Conservation (phyloP, 2,329 filamentous ascomycete species). For the Nannizzia gypsea region DNA sequence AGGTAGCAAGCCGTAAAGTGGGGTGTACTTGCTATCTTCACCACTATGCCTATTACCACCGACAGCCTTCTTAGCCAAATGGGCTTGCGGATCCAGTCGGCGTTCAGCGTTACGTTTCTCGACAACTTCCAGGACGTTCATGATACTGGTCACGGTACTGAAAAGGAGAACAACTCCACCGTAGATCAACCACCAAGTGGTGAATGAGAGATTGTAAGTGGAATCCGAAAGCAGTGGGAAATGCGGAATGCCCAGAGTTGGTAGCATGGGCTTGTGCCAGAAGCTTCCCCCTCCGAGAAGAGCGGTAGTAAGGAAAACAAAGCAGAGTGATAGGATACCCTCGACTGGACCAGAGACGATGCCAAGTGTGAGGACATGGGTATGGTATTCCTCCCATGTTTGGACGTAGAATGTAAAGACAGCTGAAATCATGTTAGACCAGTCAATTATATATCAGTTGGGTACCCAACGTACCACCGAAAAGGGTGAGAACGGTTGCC, state of each 20-base stretch:
- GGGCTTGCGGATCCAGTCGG: neutral
- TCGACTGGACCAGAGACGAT: conserved; percentile 91
- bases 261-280: conserved; percentile 77
- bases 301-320: conserved; percentile 73
- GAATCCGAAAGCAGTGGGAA: conserved; percentile 52
- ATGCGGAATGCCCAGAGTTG: conserved; percentile 56
- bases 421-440: conserved; percentile 36
- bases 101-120: conserved; percentile 49
- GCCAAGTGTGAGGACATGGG: conserved; percentile 84
- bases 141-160: conserved; percentile 62
- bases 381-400: conserved; percentile 99
- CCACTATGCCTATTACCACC: neutral
- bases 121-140: conserved; percentile 74
- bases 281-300: conserved; percentile 79
- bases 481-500: conserved; percentile 73
- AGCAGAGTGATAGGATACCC: conserved; percentile 72
- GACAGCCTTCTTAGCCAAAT: neutral
- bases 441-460: neutral
- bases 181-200: conserved; percentile 85
- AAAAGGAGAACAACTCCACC: conserved; percentile 68
- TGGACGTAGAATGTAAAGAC: conserved; percentile 96
- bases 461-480: conserved; percentile 54
- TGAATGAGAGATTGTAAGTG: conserved; percentile 72
- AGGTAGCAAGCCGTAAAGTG: conserved; percentile 72
- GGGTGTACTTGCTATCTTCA: conserved; percentile 25